phyloP scores from a whole-genome alignment of 2,329 filamentous ascomycete species.

The Samsoniella hepiali region DNA sequence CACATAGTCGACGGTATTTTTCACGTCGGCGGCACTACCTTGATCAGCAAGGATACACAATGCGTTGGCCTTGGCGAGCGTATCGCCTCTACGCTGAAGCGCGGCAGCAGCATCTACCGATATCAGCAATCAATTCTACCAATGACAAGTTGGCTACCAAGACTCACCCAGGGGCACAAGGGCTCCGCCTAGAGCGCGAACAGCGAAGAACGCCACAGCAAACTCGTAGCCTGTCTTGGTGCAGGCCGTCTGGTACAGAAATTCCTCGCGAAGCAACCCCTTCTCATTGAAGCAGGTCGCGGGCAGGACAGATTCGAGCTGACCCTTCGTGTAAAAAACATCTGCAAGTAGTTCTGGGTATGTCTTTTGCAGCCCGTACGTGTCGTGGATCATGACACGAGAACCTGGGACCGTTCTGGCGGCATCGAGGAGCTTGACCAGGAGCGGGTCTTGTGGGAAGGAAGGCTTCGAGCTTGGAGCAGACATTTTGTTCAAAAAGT shows the following conservation, averaged over 20 bases:
- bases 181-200: slow-evolving; percentile 22
- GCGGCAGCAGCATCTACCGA: background rate
- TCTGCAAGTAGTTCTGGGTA: slow-evolving; percentile 24
- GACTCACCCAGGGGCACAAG: slow-evolving; percentile 22
- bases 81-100: slow-evolving; percentile 21
- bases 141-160: background rate
- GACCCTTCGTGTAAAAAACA: slow-evolving; percentile 21
- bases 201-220: slow-evolving; percentile 25
- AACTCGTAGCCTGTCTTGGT: slow-evolving; percentile 26
- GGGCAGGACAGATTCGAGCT: slow-evolving; percentile 16
- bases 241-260: slow-evolving; percentile 20
- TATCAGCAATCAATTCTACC: background rate
- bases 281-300: slow-evolving; percentile 8
- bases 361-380: slow-evolving; percentile 23
- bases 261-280: slow-evolving; percentile 14
- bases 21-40: background rate
- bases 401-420: slow-evolving; percentile 11
- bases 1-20: background rate
- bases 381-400: slow-evolving; percentile 20
- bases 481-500: background rate
- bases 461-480: background rate
- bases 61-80: slow-evolving; percentile 17
- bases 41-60: slow-evolving; percentile 18
- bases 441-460: slow-evolving; percentile 20
- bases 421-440: slow-evolving; percentile 21